Base-by-base conservation (phyloP, 75 land plant genomes). In the Sequoia sempervirens region DNA sequence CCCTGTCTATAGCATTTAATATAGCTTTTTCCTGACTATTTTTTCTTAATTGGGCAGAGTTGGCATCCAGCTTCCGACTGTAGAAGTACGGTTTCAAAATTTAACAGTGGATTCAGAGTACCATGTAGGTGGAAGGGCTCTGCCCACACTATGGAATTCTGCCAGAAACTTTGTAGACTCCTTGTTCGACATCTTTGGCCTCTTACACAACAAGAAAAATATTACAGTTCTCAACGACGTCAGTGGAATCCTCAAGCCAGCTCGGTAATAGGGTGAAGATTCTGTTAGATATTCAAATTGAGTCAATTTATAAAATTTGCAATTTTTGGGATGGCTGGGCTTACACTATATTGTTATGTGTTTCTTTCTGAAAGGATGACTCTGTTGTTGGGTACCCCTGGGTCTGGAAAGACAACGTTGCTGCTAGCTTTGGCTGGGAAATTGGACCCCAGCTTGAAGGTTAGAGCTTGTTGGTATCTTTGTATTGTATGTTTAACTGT, bases 371-470 rank as follows among this genome's bases (percentile, higher is more conserved):
- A 50, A 80, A 95, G 97, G 84, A 94, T 95, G 97, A 89, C 97
- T 1, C 86, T 95, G 43, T 82, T 95, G 45, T 54, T 95, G 81
- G 97, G 97, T 5, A 95, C 97, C 52, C 97, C 97, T 17, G 90
- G 92, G 26, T 94, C 97, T 37, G 97, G 97, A 56, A 95, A 95
- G 85, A 91, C 96, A 3, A 92, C 94, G 1, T 87, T 95, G 58
- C 84, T 95, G 80, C 82, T 94, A 61, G 97, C 97, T 20, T 80
- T 95, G 40, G 96, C 97, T 23, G 96, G 94, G 37, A 94, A 94
- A 83, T 84, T 95, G 79, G 96, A 95, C 86, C 86, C 91, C 5
- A 72, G 75, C 83, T 83, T 95, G 53, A 91, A 92, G 95, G 97
- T 92, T 34, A 58, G 74, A 75, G 43, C 46, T n/a, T 36, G 23